phyloP scores from a whole-genome alignment of 352 stramenopile species.

The Thraustotheca clavata region DNA sequence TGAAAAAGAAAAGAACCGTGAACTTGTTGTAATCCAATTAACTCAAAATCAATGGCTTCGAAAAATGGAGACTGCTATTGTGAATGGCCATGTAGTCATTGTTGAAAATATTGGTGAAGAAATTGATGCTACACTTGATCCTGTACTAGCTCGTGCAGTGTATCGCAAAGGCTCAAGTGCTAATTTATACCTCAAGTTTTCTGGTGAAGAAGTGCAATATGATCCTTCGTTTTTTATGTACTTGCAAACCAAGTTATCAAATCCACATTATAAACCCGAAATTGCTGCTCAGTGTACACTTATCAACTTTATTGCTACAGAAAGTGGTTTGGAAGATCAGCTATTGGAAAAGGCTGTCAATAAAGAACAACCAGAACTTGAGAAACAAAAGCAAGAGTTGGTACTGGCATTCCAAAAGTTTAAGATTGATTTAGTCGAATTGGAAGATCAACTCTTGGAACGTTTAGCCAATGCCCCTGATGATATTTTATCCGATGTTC shows the following conservation, averaged over 20 bases:
- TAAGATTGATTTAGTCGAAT: slow-evolving; percentile 94
- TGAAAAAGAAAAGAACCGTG: slow-evolving; percentile 90
- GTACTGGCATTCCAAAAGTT: slow-evolving; percentile 90
- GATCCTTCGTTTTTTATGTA: slow-evolving; percentile 95
- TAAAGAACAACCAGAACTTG: slow-evolving; percentile 91
- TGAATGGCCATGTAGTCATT: slow-evolving; percentile 93
- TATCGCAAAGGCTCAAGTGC: slow-evolving; percentile 90
- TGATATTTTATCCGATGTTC: slow-evolving; percentile 95
- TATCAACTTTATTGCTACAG: slow-evolving; percentile 98
- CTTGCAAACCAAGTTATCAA: slow-evolving; percentile 95
- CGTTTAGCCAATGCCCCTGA: slow-evolving; percentile 92
- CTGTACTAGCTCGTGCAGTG: slow-evolving; percentile 91
- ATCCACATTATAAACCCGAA: slow-evolving; percentile 97
- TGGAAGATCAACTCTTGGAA: slow-evolving; percentile 95
- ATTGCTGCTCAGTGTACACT: slow-evolving; percentile 93
- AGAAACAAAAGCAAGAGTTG: slow-evolving; percentile 92
- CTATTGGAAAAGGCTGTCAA: slow-evolving; percentile 94
- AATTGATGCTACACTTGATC: slow-evolving; percentile 95
- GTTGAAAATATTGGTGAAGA: slow-evolving; percentile 97
- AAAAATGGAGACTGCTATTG: slow-evolving; percentile 91
- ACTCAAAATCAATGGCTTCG: slow-evolving; percentile 95
- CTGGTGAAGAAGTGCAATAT: slow-evolving; percentile 95
- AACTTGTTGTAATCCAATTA: slow-evolving; percentile 90
- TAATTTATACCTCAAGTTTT: slow-evolving; percentile 91
- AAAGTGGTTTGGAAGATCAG: slow-evolving; percentile 94